Percentiles rank a stretch among this genome's conserved stretches.
Evolutionary conservation across 108 stramenopile species (phyloP).

Genomic region (Mediolabrus comicus): DNA sequence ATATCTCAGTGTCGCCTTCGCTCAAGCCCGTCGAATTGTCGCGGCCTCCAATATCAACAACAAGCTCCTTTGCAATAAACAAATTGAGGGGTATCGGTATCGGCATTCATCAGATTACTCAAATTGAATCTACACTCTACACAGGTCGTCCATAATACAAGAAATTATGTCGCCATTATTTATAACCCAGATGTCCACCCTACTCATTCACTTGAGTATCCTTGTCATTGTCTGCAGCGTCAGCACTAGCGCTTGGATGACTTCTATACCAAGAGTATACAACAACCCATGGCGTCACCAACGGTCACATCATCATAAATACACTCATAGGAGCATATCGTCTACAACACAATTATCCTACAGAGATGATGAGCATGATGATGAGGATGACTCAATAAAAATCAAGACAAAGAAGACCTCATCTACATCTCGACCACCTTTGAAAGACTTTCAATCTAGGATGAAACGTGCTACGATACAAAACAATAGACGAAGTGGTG

Average conservation of each 20-base stretch:
- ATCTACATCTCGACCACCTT: neutral
- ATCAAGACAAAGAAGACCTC: neutral
- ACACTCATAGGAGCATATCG: neutral
- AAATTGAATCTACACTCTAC: no score
- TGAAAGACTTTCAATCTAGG: constrained; percentile 22
- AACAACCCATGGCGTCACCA: no score
- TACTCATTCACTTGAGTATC: neutral
- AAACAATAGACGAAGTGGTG: neutral
- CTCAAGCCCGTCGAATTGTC: no score
- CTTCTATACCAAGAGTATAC: neutral
- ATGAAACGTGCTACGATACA: constrained; percentile 26
- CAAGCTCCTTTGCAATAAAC: no score
- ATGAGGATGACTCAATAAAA: neutral
- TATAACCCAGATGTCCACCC: neutral
- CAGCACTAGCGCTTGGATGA: neutral
- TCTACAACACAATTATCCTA: constrained; percentile 16
- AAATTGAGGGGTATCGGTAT: no score
- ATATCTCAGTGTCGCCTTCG: no score
- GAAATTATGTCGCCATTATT: no score
- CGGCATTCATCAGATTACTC: no score
- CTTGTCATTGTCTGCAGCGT: neutral
- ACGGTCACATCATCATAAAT: neutral
- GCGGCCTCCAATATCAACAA: no score
- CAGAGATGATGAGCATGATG: constrained; percentile 10
- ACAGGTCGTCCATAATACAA: no score